Evolutionary conservation across 805 yeast genomes (phyloP).

Genomic region (Vanderwaltozyma tropicalis): DNA sequence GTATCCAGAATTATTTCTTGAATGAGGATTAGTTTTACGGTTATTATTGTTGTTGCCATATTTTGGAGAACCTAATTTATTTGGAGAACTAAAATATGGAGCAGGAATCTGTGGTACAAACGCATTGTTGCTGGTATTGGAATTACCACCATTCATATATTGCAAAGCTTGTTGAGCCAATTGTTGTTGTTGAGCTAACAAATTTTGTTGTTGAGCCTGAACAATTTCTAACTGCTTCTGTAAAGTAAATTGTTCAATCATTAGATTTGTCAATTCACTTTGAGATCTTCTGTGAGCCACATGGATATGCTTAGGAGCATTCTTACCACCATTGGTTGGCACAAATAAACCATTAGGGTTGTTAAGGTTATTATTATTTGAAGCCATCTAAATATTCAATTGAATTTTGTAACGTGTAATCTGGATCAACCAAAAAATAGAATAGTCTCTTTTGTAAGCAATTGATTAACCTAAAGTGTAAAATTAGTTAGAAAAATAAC

Average conservation of each 20-base stretch:
- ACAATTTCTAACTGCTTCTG: slow-evolving; percentile 89
- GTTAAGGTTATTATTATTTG: not conserved
- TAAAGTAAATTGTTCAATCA: slow-evolving; percentile 79
- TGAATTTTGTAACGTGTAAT: not conserved
- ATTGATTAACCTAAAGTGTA: too few species aligned
- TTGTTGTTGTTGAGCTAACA: slow-evolving; percentile 30
- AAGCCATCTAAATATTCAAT: not conserved
- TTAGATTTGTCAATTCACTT: slow-evolving; percentile 79
- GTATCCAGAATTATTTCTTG: slow-evolving; percentile 28
- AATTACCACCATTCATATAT: slow-evolving; percentile 23
- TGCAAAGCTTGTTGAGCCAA: slow-evolving; percentile 51
- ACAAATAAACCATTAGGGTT: slow-evolving; percentile 3
- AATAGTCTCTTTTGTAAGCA: too few species aligned
- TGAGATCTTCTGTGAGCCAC: slow-evolving; percentile 97
- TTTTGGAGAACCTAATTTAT: slow-evolving; percentile 14
- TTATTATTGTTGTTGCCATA: slow-evolving; percentile 12
- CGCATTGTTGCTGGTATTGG: slow-evolving; percentile 13
- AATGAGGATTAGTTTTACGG: slow-evolving; percentile 23
- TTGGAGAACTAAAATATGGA: slow-evolving; percentile 21
- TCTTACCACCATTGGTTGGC: slow-evolving; percentile 29
- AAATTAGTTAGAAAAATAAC: too few species aligned
- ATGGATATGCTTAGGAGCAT: slow-evolving; percentile 55
- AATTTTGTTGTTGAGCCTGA: slow-evolving; percentile 84
- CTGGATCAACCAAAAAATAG: too few species aligned
- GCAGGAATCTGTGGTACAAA: slow-evolving; percentile 11